Conservation (phyloP, 352 stramenopile genomes). For the Phytopythium cucurbitacearum region DNA sequence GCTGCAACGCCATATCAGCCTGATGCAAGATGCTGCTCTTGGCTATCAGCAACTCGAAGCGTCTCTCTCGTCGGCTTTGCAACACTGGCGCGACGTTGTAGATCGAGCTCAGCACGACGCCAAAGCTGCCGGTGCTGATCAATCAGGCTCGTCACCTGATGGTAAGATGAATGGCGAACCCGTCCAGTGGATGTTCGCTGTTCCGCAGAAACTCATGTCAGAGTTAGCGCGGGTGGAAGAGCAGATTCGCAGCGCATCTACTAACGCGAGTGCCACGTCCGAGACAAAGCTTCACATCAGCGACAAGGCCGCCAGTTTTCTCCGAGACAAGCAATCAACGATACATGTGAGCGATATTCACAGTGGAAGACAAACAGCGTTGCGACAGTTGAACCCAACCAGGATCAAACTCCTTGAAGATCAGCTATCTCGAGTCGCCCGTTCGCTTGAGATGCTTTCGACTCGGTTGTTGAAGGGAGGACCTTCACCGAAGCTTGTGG, state of each 20-base stretch:
- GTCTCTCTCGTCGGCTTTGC: slow-evolving; percentile 28
- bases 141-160: slow-evolving; percentile 2
- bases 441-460: slow-evolving; percentile 12
- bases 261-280: slow-evolving; percentile 11
- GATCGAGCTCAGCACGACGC: slow-evolving; percentile 40
- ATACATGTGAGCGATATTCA: slow-evolving; percentile 16
- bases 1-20: slow-evolving; percentile 40
- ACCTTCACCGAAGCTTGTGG: not conserved
- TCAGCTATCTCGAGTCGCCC: slow-evolving; percentile 13
- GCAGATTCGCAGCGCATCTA: slow-evolving; percentile 20
- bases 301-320: slow-evolving; percentile 15
- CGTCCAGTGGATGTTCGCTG: slow-evolving; percentile 40
- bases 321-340: slow-evolving; percentile 11
- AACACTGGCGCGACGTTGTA: slow-evolving; percentile 37
- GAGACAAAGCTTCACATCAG: slow-evolving; percentile 33
- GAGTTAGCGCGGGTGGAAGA: slow-evolving; percentile 28
- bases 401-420: slow-evolving; percentile 20
- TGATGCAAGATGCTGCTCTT: slow-evolving; percentile 35
- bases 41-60: slow-evolving; percentile 29
- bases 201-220: slow-evolving; percentile 25
- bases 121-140: slow-evolving; percentile 30
- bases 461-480: slow-evolving; percentile 7
- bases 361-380: slow-evolving; percentile 5
- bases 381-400: slow-evolving; percentile 14
- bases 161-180: slow-evolving; percentile 4